These are phyloP conservation scores for Aeschynomene evenia DNA, from an alignment of 306 rosid species.

Conservation along the genomic window DNA sequence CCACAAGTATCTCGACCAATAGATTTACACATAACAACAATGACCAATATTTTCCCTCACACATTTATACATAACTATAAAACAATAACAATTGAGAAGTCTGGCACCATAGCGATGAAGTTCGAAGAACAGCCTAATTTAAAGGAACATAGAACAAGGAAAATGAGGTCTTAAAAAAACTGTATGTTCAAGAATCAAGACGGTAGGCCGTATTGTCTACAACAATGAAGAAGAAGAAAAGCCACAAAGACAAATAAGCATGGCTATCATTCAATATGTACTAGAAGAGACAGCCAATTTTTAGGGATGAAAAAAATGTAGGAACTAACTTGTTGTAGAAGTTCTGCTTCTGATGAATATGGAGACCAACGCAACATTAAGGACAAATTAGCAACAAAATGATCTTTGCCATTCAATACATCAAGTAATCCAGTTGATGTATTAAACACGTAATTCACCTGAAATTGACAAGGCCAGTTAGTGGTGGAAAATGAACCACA, in stretches of 20 bases:
- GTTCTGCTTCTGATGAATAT: constrained; percentile 78
- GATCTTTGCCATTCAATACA: constrained; percentile 60
- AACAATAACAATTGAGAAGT: not conserved
- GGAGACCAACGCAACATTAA: constrained; percentile 84
- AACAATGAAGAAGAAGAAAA: not conserved
- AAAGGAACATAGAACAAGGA: not conserved
- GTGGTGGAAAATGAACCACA: not conserved
- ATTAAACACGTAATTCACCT: constrained; percentile 77
- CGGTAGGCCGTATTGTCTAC: constrained; percentile 4
- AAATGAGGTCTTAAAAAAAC: not conserved
- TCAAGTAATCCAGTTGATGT: constrained; percentile 47
- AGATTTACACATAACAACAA: not conserved
- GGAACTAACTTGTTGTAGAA: constrained; percentile 72
- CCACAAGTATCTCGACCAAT: not conserved
- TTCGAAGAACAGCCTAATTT: not conserved
- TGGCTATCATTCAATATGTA: constrained; percentile 1
- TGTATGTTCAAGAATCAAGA: not conserved
- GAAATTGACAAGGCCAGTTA: constrained; percentile 36
- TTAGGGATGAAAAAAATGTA: constrained; percentile 12
- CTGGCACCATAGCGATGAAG: not conserved
- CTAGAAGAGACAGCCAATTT: not conserved
- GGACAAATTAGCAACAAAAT: constrained; percentile 63
- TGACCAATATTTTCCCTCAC: too few relatives aligned
- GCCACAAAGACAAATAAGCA: constrained; percentile 15
- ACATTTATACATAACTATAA: too few relatives aligned